phyloP scores from a whole-genome alignment of 2,329 filamentous ascomycete species.

The Botryotinia convoluta region DNA sequence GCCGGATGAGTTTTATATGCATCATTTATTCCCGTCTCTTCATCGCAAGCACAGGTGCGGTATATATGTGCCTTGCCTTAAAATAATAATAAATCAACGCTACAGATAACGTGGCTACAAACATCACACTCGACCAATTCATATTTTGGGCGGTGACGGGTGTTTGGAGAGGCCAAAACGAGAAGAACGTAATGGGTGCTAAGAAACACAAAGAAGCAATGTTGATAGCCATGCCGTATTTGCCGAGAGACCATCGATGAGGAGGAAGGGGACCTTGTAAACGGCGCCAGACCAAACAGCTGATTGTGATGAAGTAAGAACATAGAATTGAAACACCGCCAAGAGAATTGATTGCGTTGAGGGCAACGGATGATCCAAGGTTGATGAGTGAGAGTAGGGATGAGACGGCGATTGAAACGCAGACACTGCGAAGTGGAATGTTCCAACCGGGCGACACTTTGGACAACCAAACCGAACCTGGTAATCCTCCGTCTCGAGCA shows the following conservation, averaged over 20 bases:
- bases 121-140: slow-evolving; percentile 42
- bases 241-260: slow-evolving; percentile 44
- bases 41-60: slow-evolving; percentile 19
- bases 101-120: slow-evolving; percentile 20
- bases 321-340: slow-evolving; percentile 48
- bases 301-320: slow-evolving; percentile 49
- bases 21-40: slow-evolving; percentile 5
- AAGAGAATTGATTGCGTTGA: slow-evolving; percentile 52
- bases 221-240: slow-evolving; percentile 43
- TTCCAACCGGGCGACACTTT: slow-evolving; percentile 33
- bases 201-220: slow-evolving; percentile 44
- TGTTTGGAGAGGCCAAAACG: slow-evolving; percentile 46
- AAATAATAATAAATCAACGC: slow-evolving; percentile 27
- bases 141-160: slow-evolving; percentile 43
- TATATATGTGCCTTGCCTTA: slow-evolving; percentile 31
- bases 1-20: background rate
- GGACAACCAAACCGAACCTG: slow-evolving; percentile 41
- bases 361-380: slow-evolving; percentile 49
- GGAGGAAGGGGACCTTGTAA: slow-evolving; percentile 41
- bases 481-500: slow-evolving; percentile 44
- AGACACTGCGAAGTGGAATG: slow-evolving; percentile 25
- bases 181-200: slow-evolving; percentile 42
- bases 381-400: slow-evolving; percentile 41
- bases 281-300: slow-evolving; percentile 40
- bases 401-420: slow-evolving; percentile 23